These are phyloP conservation scores for Colletotrichum sansevieriae DNA, from an alignment of 2,329 filamentous ascomycete species.

Conservation along the genomic window DNA sequence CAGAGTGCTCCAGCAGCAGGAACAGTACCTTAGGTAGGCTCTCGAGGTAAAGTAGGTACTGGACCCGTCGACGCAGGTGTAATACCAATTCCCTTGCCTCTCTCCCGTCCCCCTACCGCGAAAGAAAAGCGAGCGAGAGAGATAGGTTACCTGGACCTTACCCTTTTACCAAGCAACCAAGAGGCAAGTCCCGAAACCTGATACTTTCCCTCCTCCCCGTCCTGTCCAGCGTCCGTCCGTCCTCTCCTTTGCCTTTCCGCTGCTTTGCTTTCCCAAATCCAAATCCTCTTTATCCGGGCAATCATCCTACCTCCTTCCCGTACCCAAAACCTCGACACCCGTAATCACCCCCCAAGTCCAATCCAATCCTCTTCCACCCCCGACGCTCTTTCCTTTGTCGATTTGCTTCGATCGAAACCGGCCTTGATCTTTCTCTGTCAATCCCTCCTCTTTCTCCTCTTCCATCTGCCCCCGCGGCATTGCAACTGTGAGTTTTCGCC, in stretches of 20 bases:
- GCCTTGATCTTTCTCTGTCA: constrained; percentile 35
- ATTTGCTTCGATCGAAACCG: constrained; percentile 43
- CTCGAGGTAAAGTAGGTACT: no score
- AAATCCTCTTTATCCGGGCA: constrained; percentile 40
- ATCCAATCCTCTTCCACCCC: constrained; percentile 35
- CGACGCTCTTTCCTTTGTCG: constrained; percentile 44
- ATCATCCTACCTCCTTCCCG: constrained; percentile 23
- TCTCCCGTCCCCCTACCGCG: not conserved
- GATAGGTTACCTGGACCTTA: not conserved
- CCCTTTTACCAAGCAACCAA: constrained; percentile 15
- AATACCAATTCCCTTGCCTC: constrained; percentile 27
- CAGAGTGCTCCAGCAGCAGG: constrained; percentile 10
- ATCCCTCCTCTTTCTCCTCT: constrained; percentile 12
- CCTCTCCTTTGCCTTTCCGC: constrained; percentile 39
- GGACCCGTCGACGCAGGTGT: constrained; percentile 8
- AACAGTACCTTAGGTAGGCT: not conserved
- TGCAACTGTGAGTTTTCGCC: constrained; percentile 35
- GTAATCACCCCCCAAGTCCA: constrained; percentile 36
- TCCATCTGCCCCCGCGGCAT: constrained; percentile 31
- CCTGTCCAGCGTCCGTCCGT: constrained; percentile 33
- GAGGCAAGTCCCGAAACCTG: not conserved
- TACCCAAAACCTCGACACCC: constrained; percentile 35
- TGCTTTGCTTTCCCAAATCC: constrained; percentile 42
- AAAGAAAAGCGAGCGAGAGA: no score
- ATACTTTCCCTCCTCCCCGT: constrained; percentile 32